Base-by-base conservation (phyloP, 495 filamentous ascomycete genomes). In the Oleoguttula mirabilis region DNA sequence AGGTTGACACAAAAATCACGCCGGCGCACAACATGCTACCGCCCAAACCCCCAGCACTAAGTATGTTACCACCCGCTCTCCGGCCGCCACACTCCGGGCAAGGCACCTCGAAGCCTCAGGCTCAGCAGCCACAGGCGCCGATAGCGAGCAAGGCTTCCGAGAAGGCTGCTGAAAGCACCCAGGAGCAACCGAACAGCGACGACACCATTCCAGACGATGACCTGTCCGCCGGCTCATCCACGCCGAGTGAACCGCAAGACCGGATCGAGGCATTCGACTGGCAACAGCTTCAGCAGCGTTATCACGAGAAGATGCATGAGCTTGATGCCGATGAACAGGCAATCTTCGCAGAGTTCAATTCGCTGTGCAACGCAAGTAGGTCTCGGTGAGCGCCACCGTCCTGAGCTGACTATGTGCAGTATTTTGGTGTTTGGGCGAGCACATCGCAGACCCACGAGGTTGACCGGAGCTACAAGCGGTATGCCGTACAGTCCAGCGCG, bases 391-490 rank as follows among this genome's bases (percentile, higher is more conserved):
- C 19, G 32, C 6, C 14, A 4, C n/a, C 4, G 16, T 1, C 21
- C 1, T 30, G 27, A 27, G 7, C 32, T 32, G 22, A 33, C n/a
- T n/a, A n/a, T n/a, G 10, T 21, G 6, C 36, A 55, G 49, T 52
- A 40, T 40, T 55, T 55, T 38, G 30, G 14, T 21, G 25, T 48
- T 6, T 55, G 52, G 52, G 43, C 45, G 8, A 15, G 6, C 1
- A 32, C 17, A 12, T 28, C 14, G 30, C 33, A 27, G 16, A 35
- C 14, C 4, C 45, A 46, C 23, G 54, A 57, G 22, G 38, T 42
- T n/a, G 47, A 49, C 16, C 27, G 54, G 3, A 45, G 40, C 20
- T 54, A 36, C 42, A 54, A 54, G 36, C 36, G 54, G 54, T 55
- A 32, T 6, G 45, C 40, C 3, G 6, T n/a, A n/a, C n/a, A n/a